Conservation (phyloP, 2,329 filamentous ascomycete genomes). For the Calonectria pseudoturangicola region DNA sequence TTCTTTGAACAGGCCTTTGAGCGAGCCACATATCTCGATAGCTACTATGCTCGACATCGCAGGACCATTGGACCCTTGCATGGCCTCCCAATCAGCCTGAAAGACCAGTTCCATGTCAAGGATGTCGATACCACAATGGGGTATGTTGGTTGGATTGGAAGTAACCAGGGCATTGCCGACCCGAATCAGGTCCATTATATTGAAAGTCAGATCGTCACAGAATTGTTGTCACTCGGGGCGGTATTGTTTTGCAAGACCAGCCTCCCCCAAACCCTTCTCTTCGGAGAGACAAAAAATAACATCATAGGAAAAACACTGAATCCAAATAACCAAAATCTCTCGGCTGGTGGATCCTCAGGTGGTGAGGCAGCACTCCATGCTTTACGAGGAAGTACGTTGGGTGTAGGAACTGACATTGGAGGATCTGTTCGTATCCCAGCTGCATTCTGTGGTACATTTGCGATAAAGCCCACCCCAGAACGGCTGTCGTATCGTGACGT, state of each 20-base stretch:
- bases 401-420: slow-evolving; percentile 61
- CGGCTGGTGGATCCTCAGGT: slow-evolving; percentile 60
- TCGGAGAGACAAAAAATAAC: slow-evolving; percentile 59
- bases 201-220: slow-evolving; percentile 47
- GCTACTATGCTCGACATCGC: slow-evolving; percentile 34
- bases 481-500: slow-evolving; percentile 47
- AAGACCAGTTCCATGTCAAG: slow-evolving; percentile 77
- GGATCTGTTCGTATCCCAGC: slow-evolving; percentile 59
- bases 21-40: slow-evolving; percentile 40
- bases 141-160: slow-evolving; percentile 56
- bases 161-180: slow-evolving; percentile 35
- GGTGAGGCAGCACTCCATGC: slow-evolving; percentile 61
- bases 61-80: slow-evolving; percentile 47
- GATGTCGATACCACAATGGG: slow-evolving; percentile 68
- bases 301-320: slow-evolving; percentile 59
- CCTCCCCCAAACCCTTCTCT: slow-evolving; percentile 49
- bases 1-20: slow-evolving; percentile 47
- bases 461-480: slow-evolving; percentile 47
- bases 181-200: slow-evolving; percentile 17
- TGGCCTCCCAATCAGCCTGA: slow-evolving; percentile 58
- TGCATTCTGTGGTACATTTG: slow-evolving; percentile 51
- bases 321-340: slow-evolving; percentile 57
- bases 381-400: slow-evolving; percentile 57
- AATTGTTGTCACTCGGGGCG: slow-evolving; percentile 49
- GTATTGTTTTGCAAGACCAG: slow-evolving; percentile 53